These are phyloP conservation scores for Rutidosis leptorrhynchoides DNA, from an alignment of 129 eudicot genomes.

Conservation along the genomic window DNA sequence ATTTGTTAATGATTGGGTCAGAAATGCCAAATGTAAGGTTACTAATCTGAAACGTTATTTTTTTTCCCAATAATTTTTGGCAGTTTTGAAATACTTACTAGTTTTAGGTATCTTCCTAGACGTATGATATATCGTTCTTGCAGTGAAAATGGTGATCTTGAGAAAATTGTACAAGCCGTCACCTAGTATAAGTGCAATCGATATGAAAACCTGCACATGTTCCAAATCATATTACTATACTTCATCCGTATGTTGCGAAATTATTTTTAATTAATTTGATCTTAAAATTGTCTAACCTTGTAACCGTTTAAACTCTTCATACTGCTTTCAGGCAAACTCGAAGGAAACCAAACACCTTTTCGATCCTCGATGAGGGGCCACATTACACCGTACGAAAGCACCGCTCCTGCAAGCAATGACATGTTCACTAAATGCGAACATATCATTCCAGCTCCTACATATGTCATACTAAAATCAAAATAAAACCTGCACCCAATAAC, in stretches of 20 bases:
- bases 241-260: background rate
- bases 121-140: conserved; percentile 40
- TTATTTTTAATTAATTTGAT: background rate
- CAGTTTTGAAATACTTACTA: conserved; percentile 33
- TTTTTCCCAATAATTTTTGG: background rate
- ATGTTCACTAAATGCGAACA: conserved; percentile 89
- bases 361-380: conserved; percentile 66
- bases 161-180: conserved; percentile 88
- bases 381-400: conserved; percentile 87
- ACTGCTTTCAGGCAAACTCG: conserved; percentile 53
- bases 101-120: conserved; percentile 42
- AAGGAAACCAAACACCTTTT: conserved; percentile 77
- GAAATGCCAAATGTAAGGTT: background rate
- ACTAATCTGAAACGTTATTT: background rate
- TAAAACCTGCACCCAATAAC: conserved; percentile 61
- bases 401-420: conserved; percentile 79
- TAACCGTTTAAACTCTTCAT: conserved; percentile 88
- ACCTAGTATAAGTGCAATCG: conserved; percentile 79
- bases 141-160: conserved; percentile 58
- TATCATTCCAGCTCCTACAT: conserved; percentile 93
- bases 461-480: conserved; percentile 88
- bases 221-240: background rate
- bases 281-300: conserved; percentile 42
- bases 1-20: background rate
- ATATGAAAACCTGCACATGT: conserved; percentile 70